A percentile compares a stretch with the other conserved stretches of the same genome.
Evolutionary conservation across 768 basidiomycete genomes (phyloP).

Genomic region (Boletus tomentosulus): DNA sequence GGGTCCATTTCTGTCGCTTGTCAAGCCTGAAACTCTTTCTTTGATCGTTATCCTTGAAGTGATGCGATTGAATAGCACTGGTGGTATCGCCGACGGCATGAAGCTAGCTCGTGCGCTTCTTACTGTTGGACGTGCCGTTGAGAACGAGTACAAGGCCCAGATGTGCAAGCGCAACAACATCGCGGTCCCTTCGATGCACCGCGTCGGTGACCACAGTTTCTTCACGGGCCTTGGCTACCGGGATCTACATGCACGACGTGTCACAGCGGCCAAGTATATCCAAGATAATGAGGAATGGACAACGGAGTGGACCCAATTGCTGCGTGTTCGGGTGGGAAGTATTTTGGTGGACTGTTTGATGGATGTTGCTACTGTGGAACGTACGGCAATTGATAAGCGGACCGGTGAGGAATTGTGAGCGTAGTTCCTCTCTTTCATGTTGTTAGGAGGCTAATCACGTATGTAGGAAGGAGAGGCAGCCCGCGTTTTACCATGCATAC

Average conservation of each 20-base stretch:
- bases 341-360: conserved; percentile 81
- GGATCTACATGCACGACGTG: conserved; percentile 57
- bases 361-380: conserved; percentile 73
- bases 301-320: conserved; percentile 76
- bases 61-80: conserved; percentile 74
- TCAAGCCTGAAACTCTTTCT: conserved; percentile 76
- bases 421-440: not conserved
- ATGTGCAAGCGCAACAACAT: conserved; percentile 67
- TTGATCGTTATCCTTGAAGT: conserved; percentile 86
- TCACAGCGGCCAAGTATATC: conserved; percentile 62
- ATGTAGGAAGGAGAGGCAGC: conserved; percentile 69
- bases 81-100: conserved; percentile 81
- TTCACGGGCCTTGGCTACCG: conserved; percentile 61
- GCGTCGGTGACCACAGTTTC: conserved; percentile 35
- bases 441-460: conserved; percentile 4
- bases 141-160: conserved; percentile 86
- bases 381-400: conserved; percentile 52
- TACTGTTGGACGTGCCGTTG: conserved; percentile 76
- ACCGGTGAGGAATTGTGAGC: conserved; percentile 63
- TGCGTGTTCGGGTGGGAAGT: conserved; percentile 75
- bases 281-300: conserved; percentile 68
- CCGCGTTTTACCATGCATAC: conserved; percentile 88
- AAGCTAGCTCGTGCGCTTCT: conserved; percentile 84
- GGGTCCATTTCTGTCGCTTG: conserved; percentile 68
- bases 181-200: conserved; percentile 36